These are phyloP conservation scores for Neopestalotiopsis clavispora DNA, from an alignment of 2,329 filamentous ascomycete species.

Conservation along the genomic window DNA sequence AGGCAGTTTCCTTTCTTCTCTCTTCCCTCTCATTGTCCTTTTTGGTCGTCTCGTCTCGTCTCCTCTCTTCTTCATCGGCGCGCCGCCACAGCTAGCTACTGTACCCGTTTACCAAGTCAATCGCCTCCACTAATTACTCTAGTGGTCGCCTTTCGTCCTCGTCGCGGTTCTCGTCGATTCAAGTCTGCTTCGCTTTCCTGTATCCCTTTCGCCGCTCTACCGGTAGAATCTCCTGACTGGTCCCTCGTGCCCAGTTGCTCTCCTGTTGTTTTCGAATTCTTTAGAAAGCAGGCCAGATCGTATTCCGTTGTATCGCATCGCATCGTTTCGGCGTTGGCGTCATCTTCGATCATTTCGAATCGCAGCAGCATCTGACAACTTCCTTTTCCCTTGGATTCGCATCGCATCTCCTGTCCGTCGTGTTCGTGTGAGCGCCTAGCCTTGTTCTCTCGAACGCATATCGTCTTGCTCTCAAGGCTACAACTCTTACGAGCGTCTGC, in stretches of 20 bases:
- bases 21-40: conserved; percentile 37
- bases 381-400: background rate
- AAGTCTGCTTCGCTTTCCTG: conserved; percentile 24
- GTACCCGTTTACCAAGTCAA: background rate
- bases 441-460: background rate
- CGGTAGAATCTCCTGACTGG: conserved; percentile 6
- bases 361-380: conserved; percentile 23
- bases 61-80: background rate
- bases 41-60: conserved; percentile 26
- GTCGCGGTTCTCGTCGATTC: conserved; percentile 28
- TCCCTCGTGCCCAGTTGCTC: conserved; percentile 10
- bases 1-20: conserved; percentile 45
- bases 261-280: conserved; percentile 26
- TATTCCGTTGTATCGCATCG: conserved; percentile 12
- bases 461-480: background rate
- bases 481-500: background rate
- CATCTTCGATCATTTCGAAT: conserved; percentile 26
- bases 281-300: conserved; percentile 22
- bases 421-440: background rate
- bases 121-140: background rate
- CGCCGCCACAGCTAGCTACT: background rate
- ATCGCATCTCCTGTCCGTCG: conserved; percentile 1
- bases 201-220: conserved; percentile 18
- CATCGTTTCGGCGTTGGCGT: conserved; percentile 26
- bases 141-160: conserved; percentile 9